Conservation (phyloP, 768 basidiomycete species). For the Leccinum aurantiacum region DNA sequence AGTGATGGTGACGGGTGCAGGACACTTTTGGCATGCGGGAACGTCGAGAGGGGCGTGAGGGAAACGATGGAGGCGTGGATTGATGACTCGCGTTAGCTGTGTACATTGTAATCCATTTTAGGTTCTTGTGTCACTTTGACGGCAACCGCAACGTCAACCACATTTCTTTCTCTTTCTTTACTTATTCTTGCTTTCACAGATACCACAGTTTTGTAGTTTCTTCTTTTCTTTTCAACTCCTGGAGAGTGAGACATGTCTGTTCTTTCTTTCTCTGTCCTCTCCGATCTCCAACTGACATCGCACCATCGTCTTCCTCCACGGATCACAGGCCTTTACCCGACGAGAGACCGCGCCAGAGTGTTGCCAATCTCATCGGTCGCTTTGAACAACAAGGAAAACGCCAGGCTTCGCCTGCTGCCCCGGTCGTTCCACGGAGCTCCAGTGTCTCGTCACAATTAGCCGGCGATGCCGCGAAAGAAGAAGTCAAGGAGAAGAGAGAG, state of each 20-base stretch:
- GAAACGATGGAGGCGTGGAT: conserved; percentile 23
- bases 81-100: neutral
- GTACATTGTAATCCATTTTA: neutral
- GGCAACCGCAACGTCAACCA: conserved; percentile 31
- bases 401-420: conserved; percentile 40
- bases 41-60: conserved; percentile 25
- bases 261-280: neutral
- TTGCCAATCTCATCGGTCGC: conserved; percentile 87
- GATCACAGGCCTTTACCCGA: conserved; percentile 75
- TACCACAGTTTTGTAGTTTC: conserved; percentile 14
- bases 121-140: conserved; percentile 14
- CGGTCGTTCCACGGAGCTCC: conserved; percentile 54
- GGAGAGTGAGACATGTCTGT: conserved; percentile 29
- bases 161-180: conserved; percentile 7
- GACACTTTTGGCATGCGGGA: conserved; percentile 66
- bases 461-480: conserved; percentile 65
- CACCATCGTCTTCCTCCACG: conserved; percentile 9
- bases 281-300: conserved; percentile 17
- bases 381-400: conserved; percentile 83
- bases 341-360: conserved; percentile 82
- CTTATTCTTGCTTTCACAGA: conserved; percentile 10
- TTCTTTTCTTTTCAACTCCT: conserved; percentile 19
- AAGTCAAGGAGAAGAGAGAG: conserved; percentile 69
- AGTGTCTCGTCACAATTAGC: conserved; percentile 65
- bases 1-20: conserved; percentile 45